These are phyloP conservation scores for Botrytis hyacinthi DNA, from an alignment of 2,329 filamentous ascomycete species.

Conservation along the genomic window DNA sequence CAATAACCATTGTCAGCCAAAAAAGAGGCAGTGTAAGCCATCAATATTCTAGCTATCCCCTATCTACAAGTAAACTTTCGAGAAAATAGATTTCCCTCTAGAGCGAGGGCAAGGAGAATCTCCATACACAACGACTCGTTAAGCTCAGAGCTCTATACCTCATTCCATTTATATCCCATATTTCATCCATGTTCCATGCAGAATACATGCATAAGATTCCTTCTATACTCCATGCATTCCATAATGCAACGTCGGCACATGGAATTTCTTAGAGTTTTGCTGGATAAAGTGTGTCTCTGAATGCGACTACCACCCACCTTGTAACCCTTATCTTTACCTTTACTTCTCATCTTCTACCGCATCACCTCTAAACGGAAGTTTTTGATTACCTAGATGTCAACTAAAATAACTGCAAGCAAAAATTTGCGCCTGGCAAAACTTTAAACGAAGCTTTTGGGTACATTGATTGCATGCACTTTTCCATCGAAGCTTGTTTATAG, in stretches of 20 bases:
- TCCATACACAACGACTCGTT: too few relatives aligned
- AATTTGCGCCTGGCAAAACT: background rate
- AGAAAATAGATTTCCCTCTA: too few relatives aligned
- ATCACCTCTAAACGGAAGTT: background rate
- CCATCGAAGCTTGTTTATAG: background rate
- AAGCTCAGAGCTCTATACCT: background rate
- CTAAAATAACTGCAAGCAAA: background rate
- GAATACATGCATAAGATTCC: background rate
- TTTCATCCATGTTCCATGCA: background rate
- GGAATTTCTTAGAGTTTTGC: background rate
- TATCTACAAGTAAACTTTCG: background rate
- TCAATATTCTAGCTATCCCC: too few relatives aligned
- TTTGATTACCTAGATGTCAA: background rate
- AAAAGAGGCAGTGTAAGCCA: background rate
- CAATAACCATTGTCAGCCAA: background rate
- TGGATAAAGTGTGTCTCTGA: too few relatives aligned
- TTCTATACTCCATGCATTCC: background rate
- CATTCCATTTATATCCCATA: background rate
- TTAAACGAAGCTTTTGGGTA: background rate
- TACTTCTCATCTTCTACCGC: background rate
- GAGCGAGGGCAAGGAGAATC: background rate
- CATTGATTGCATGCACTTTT: background rate
- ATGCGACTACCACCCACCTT: background rate
- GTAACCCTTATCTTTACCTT: too few relatives aligned
- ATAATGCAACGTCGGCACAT: background rate